Base-by-base conservation (phyloP, 2,329 filamentous ascomycete genomes). In the Dactylellina sp. region DNA sequence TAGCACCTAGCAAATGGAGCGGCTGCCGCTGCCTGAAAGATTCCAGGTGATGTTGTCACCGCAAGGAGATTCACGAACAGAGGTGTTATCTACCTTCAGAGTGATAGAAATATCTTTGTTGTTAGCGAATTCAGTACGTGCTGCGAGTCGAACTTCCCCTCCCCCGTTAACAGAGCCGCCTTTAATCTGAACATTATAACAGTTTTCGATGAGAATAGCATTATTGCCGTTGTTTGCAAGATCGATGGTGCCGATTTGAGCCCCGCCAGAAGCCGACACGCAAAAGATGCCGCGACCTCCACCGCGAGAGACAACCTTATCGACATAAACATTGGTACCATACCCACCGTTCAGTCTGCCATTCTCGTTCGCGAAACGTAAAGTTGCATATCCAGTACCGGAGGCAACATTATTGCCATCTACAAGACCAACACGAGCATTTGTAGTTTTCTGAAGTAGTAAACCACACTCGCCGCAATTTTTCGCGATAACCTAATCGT, bases 261-360 rank as follows among this genome's bases (percentile, higher is more conserved):
- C 84, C n/a, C 80, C 86, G 0, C 86, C 86, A 0, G 85, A 86
- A 76, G 84, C 81, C 0, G 85, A 86, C 1, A 87, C 86, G 63
- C 86, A 87, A 79, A 87, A 87, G 71, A 87, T 77, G 4, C 86
- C 86, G 1, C 86, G 84, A 0, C 86, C 86, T 0, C 86, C 86
- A 0, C 86, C 86, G 5, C 85, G 84, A 0, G 86, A 86, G 25
- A 85, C 81, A 4, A 88, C 85, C 64, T 81, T 82, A 79, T 87
- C 83, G 65, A 88, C 75, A 53, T 80, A 84, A 52, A 87, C 81
- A 76, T 87, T 87, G 20, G 84, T 84, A 53, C 78, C 79, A 80
- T 87, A 87, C 71, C 79, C 80, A 4, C 85, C 85, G 75, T 84
- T 81, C 1, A 20, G 14, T 74, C 83, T 81, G 76, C 87, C 87